A percentile compares a stretch with the other conserved stretches of the same genome.
phyloP scores from a whole-genome alignment of 441 rosid species.

The Pelargonium citronellum region DNA sequence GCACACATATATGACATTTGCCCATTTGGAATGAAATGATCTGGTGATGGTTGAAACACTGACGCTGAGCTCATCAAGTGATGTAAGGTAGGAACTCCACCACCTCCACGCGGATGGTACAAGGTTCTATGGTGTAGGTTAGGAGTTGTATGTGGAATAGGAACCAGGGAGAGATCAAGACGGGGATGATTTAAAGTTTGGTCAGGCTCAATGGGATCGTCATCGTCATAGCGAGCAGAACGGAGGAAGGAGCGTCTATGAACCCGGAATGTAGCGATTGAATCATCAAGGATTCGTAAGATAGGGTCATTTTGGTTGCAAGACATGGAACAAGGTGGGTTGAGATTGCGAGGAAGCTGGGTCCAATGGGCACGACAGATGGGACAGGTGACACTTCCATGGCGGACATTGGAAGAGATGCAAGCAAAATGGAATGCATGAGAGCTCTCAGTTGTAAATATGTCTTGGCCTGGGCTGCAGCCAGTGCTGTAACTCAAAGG shows the following conservation, averaged over 20 bases:
- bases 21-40: constrained; percentile 13
- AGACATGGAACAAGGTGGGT: constrained; percentile 40
- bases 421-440: constrained; percentile 76
- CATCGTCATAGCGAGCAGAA: constrained; percentile 73
- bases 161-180: constrained; percentile 45
- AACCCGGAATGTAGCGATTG: constrained; percentile 66
- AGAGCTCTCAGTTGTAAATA: constrained; percentile 80
- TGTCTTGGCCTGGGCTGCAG: constrained; percentile 54
- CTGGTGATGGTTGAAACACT: constrained; percentile 20
- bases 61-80: constrained; percentile 34
- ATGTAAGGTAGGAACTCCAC: constrained; percentile 12
- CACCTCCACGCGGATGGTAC: too few species aligned
- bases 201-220: constrained; percentile 64
- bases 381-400: constrained; percentile 79
- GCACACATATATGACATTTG: constrained; percentile 27
- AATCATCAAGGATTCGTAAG: constrained; percentile 62
- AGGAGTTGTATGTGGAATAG: constrained; percentile 31
- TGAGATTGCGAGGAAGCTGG: constrained; percentile 67
- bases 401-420: constrained; percentile 79
- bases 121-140: constrained; percentile 13
- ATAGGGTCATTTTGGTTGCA: constrained; percentile 54
- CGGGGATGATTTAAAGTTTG: constrained; percentile 38
- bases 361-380: constrained; percentile 92
- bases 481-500: constrained; percentile 50
- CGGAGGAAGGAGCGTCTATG: constrained; percentile 65